These are phyloP conservation scores for Apostasia shenzhenica DNA, from an alignment of 106 monocot species.

Conservation along the genomic window DNA sequence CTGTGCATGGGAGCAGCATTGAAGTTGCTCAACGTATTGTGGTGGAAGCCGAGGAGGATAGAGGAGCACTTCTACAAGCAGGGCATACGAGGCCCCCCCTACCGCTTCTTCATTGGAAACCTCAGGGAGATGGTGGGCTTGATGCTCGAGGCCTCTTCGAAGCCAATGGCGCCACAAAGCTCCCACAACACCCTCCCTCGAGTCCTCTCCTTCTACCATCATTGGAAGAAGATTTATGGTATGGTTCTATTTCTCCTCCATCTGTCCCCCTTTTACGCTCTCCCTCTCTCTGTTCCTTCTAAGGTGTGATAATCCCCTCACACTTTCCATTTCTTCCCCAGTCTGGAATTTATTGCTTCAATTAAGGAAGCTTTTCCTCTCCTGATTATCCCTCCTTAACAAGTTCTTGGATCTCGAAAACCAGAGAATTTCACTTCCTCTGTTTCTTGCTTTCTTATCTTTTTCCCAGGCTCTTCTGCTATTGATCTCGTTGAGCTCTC, in stretches of 20 bases:
- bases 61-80: slow-evolving; percentile 66
- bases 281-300: not conserved
- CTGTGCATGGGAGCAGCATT: not conserved
- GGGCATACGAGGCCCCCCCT: slow-evolving; percentile 67
- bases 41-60: slow-evolving; percentile 69
- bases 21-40: slow-evolving; percentile 31
- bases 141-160: slow-evolving; percentile 59
- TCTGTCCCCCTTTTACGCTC: not conserved
- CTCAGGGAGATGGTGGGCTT: slow-evolving; percentile 64
- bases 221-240: slow-evolving; percentile 96
- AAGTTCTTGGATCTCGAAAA: not conserved
- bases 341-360: not conserved
- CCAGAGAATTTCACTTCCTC: not conserved
- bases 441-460: not conserved
- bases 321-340: not conserved
- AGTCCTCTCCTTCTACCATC: slow-evolving; percentile 83
- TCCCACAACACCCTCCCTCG: slow-evolving; percentile 81
- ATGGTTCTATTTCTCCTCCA: not conserved
- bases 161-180: slow-evolving; percentile 30
- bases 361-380: not conserved
- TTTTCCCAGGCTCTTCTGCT: not conserved
- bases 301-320: not conserved
- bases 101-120: slow-evolving; percentile 71
- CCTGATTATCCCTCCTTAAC: not conserved
- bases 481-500: not conserved